Conservation (phyloP, 2,329 filamentous ascomycete species). For the Aspergillus sp. region DNA sequence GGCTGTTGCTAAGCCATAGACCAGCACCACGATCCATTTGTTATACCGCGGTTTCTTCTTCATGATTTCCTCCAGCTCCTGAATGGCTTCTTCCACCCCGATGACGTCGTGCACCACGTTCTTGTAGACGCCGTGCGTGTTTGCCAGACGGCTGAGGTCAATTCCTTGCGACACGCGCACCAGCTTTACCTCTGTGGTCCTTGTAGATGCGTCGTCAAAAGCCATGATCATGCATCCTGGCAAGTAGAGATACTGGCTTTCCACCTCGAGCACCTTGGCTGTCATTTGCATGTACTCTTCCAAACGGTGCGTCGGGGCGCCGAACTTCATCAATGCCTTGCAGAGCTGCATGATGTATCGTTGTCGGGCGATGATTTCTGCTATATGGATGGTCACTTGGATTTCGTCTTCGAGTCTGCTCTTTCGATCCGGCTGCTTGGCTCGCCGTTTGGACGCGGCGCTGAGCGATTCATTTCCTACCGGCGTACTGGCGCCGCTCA, state of each 20-base stretch:
- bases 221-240: slow-evolving; percentile 92
- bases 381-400: slow-evolving; percentile 54
- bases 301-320: slow-evolving; percentile 80
- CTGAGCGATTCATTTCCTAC: slow-evolving; percentile 20
- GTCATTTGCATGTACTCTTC: slow-evolving; percentile 90
- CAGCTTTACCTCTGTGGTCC: slow-evolving; percentile 41
- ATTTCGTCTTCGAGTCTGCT: slow-evolving; percentile 41
- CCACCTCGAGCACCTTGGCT: slow-evolving; percentile 77
- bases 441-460: slow-evolving; percentile 20
- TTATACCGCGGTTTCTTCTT: slow-evolving; percentile 49
- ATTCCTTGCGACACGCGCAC: slow-evolving; percentile 36
- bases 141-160: slow-evolving; percentile 36
- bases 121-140: slow-evolving; percentile 42
- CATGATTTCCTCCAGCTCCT: slow-evolving; percentile 46
- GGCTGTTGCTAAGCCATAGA: slow-evolving; percentile 69
- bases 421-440: slow-evolving; percentile 11
- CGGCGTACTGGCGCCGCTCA: slow-evolving; percentile 23
- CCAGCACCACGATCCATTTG: slow-evolving; percentile 48
- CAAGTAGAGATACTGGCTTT: slow-evolving; percentile 82
- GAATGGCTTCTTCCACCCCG: slow-evolving; percentile 38
- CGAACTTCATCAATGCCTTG: slow-evolving; percentile 78
- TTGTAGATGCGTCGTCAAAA: slow-evolving; percentile 53
- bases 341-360: slow-evolving; percentile 79
- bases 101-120: slow-evolving; percentile 41
- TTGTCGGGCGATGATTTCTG: slow-evolving; percentile 67